Percentiles rank a stretch among this genome's conserved stretches.
Conservation (phyloP, 2,329 filamentous ascomycete genomes). For the Nannizziopsis arthrosporioides region DNA sequence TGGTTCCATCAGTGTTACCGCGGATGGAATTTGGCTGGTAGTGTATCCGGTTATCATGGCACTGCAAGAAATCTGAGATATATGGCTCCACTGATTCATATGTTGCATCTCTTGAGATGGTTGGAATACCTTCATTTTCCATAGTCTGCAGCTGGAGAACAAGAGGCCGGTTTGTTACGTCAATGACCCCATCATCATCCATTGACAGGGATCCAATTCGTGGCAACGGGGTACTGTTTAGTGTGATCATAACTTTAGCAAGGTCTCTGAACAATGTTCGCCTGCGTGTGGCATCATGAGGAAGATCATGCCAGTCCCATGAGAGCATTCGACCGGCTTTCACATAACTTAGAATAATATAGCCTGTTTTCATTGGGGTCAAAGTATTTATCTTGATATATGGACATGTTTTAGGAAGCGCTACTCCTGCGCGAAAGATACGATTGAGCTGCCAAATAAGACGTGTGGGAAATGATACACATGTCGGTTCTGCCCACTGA, state of each 20-base stretch:
- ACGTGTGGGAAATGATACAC: slow-evolving; percentile 15
- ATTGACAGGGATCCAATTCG: slow-evolving; percentile 28
- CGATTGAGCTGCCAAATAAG: slow-evolving; percentile 18
- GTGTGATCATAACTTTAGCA: slow-evolving; percentile 18
- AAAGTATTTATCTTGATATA: slow-evolving; percentile 18
- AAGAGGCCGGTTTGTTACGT: slow-evolving; percentile 20
- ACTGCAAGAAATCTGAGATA: slow-evolving; percentile 20
- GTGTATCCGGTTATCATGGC: slow-evolving; percentile 21
- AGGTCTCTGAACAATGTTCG: slow-evolving; percentile 16
- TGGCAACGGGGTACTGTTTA: slow-evolving; percentile 18
- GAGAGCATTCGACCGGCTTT: slow-evolving; percentile 22
- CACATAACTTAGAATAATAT: slow-evolving; percentile 24
- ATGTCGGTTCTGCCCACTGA: slow-evolving; percentile 13
- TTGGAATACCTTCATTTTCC: slow-evolving; percentile 22
- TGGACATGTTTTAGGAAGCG: slow-evolving; percentile 13
- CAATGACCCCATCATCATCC: slow-evolving; percentile 19
- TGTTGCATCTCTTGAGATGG: slow-evolving; percentile 19
- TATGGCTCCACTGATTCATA: slow-evolving; percentile 21
- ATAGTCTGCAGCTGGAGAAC: slow-evolving; percentile 18
- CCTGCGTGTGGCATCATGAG: neutral
- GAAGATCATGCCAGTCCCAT: slow-evolving; percentile 16
- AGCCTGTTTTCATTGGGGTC: slow-evolving; percentile 18
- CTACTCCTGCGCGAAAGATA: neutral
- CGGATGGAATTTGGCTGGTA: slow-evolving; percentile 21
- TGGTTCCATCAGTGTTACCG: neutral